A percentile compares a stretch with the other conserved stretches of the same genome.
Conservation (phyloP, 352 stramenopile genomes). For the Phytophthora sojae region DNA sequence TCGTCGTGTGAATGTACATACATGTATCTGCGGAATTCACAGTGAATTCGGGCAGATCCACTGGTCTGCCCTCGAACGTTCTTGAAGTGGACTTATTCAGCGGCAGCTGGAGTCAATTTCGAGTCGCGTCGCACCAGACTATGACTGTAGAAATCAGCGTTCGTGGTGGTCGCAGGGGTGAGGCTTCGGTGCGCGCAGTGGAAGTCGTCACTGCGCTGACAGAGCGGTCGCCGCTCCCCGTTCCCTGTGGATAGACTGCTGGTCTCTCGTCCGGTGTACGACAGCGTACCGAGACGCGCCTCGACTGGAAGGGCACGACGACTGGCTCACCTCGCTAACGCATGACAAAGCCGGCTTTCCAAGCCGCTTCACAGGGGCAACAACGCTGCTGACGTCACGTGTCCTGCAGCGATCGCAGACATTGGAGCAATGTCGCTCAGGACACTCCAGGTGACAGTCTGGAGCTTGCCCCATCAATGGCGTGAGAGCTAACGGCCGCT, state of each 20-base stretch:
- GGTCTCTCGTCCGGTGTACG: conserved; percentile 30
- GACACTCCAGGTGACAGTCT: not conserved
- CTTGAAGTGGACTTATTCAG: conserved; percentile 13
- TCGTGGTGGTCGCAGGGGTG: conserved; percentile 7
- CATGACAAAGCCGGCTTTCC: conserved; percentile 7
- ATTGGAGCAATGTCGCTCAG: not conserved
- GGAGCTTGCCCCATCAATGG: not conserved
- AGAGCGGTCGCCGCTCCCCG: conserved; percentile 13
- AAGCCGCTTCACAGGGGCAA: too few species aligned
- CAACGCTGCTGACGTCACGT: too few species aligned
- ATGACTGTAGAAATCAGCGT: conserved; percentile 33
- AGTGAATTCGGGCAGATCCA: not conserved
- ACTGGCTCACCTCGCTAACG: not conserved
- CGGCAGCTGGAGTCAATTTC: not conserved
- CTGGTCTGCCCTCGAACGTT: not conserved
- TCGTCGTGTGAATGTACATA: not conserved
- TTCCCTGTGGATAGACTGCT: conserved; percentile 13
- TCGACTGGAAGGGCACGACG: conserved; percentile 15
- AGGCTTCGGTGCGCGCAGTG: conserved; percentile 7
- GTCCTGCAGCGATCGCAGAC: not conserved
- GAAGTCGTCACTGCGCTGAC: conserved; percentile 18
- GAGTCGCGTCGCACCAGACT: too few species aligned
- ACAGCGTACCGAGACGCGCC: conserved; percentile 20
- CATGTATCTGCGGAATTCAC: not conserved
- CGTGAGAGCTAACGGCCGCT: not conserved